These are phyloP conservation scores for Candida patagonica DNA, from an alignment of 805 yeast genomes.

Conservation along the genomic window DNA sequence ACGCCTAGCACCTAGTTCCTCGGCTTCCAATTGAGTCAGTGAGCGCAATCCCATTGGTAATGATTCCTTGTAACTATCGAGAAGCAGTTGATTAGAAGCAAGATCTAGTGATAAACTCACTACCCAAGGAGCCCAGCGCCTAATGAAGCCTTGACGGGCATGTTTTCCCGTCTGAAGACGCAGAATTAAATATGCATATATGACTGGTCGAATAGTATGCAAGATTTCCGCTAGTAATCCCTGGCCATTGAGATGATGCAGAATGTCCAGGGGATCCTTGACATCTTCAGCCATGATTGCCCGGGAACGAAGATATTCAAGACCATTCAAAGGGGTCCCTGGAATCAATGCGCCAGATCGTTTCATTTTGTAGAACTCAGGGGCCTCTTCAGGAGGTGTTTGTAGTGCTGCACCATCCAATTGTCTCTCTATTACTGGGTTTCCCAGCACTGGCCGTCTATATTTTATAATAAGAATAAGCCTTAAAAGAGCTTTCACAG, in stretches of 20 bases:
- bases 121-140: slow-evolving; percentile 33
- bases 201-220: slow-evolving; percentile 31
- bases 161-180: slow-evolving; percentile 15
- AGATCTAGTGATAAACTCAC: slow-evolving; percentile 29
- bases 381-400: background rate
- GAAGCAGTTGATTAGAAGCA: slow-evolving; percentile 22
- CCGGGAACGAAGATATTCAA: slow-evolving; percentile 19
- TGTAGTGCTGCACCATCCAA: slow-evolving; percentile 22
- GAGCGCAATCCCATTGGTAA: slow-evolving; percentile 19
- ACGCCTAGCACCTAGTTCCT: slow-evolving; percentile 23
- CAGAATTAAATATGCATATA: slow-evolving; percentile 29
- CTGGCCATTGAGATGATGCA: slow-evolving; percentile 21
- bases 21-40: slow-evolving; percentile 26
- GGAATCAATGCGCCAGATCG: slow-evolving; percentile 3
- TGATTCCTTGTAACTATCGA: slow-evolving; percentile 17
- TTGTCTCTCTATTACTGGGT: slow-evolving; percentile 28
- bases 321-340: slow-evolving; percentile 14
- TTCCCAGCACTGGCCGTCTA: slow-evolving; percentile 23
- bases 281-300: slow-evolving; percentile 28
- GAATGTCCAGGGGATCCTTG: slow-evolving; percentile 23
- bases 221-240: slow-evolving; percentile 26
- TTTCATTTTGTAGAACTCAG: background rate
- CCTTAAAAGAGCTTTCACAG: slow-evolving; percentile 25
- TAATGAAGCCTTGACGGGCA: background rate
- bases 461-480: slow-evolving; percentile 23